Percentiles rank a stretch among this genome's conserved stretches.
phyloP scores from a whole-genome alignment of 2,329 filamentous ascomycete species.

The Pestalotiopsis sp. region DNA sequence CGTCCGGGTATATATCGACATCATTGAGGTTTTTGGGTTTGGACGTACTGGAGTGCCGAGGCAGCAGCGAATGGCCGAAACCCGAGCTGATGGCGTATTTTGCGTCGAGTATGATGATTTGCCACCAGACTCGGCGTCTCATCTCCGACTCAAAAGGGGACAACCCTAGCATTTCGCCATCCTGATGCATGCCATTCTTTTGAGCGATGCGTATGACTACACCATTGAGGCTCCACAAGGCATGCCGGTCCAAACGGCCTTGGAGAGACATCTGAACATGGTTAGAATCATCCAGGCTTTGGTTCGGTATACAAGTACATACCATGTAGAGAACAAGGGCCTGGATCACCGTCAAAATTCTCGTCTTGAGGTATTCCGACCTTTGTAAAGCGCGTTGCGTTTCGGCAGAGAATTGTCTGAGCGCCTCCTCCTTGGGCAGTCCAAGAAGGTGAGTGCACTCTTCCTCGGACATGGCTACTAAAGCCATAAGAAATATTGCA shows the following conservation, averaged over 20 bases:
- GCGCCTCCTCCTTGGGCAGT: slow-evolving; percentile 49
- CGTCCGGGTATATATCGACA: slow-evolving; percentile 56
- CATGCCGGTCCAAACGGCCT: slow-evolving; percentile 60
- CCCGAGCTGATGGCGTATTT: slow-evolving; percentile 61
- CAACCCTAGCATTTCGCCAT: slow-evolving; percentile 58
- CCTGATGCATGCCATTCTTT: slow-evolving; percentile 68
- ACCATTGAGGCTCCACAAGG: slow-evolving; percentile 63
- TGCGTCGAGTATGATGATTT: slow-evolving; percentile 60
- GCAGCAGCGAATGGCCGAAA: slow-evolving; percentile 53
- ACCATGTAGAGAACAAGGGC: slow-evolving; percentile 62
- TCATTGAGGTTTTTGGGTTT: slow-evolving; percentile 62
- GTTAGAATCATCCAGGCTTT: background rate
- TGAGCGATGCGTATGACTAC: slow-evolving; percentile 65
- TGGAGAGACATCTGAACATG: slow-evolving; percentile 52
- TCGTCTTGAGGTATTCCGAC: slow-evolving; percentile 59
- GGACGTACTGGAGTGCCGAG: slow-evolving; percentile 57
- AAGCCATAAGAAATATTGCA: slow-evolving; percentile 65
- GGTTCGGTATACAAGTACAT: slow-evolving; percentile 16
- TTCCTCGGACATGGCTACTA: slow-evolving; percentile 54
- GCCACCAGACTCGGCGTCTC: slow-evolving; percentile 69
- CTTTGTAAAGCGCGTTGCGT: slow-evolving; percentile 52
- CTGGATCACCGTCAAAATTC: slow-evolving; percentile 62
- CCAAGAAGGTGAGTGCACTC: slow-evolving; percentile 58
- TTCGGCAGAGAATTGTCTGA: slow-evolving; percentile 54
- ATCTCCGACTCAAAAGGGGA: slow-evolving; percentile 68